Percentiles rank a stretch among this genome's conserved stretches.
phyloP scores from a whole-genome alignment of 768 basidiomycete species.

The Boletellus emodensis region DNA sequence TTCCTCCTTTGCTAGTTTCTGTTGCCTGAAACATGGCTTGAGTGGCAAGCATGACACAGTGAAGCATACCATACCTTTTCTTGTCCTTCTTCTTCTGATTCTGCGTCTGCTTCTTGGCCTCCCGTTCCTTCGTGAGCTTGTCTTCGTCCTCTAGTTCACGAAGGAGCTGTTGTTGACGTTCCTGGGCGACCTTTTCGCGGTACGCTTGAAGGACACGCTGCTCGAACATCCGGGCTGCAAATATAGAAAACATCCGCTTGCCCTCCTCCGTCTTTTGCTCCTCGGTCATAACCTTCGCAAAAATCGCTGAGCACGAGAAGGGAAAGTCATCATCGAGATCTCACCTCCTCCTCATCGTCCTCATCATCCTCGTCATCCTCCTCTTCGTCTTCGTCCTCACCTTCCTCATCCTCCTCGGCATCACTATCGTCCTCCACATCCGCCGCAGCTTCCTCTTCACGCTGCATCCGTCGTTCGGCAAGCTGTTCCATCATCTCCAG shows the following conservation, averaged over 20 bases:
- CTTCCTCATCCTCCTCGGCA: constrained; percentile 56
- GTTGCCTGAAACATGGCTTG: constrained; percentile 51
- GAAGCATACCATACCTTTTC: constrained; percentile 63
- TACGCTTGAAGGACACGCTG: constrained; percentile 96
- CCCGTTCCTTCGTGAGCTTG: constrained; percentile 77
- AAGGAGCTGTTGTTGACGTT: constrained; percentile 88
- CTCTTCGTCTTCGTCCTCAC: constrained; percentile 59
- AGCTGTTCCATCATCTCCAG: constrained; percentile 99
- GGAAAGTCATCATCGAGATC: constrained; percentile 12
- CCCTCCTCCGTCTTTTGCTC: constrained; percentile 99
- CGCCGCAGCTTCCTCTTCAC: constrained; percentile 70
- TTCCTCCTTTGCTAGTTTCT: constrained; percentile 91
- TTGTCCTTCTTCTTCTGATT: constrained; percentile 99
- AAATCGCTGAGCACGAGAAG: constrained; percentile 9
- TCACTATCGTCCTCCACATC: constrained; percentile 62
- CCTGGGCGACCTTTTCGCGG: constrained; percentile 94
- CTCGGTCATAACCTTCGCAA: constrained; percentile 72
- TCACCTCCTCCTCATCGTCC: constrained; percentile 45
- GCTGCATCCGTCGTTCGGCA: constrained; percentile 87
- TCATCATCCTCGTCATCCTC: constrained; percentile 63
- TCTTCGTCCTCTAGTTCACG: constrained; percentile 97
- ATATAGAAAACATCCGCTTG: constrained; percentile 99
- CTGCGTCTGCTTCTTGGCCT: constrained; percentile 88
- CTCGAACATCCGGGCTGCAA: constrained; percentile 99
- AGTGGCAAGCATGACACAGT: constrained; percentile 1